These are phyloP conservation scores for Trichoderma koningii DNA, from an alignment of 2,329 filamentous ascomycete species.

Conservation along the genomic window DNA sequence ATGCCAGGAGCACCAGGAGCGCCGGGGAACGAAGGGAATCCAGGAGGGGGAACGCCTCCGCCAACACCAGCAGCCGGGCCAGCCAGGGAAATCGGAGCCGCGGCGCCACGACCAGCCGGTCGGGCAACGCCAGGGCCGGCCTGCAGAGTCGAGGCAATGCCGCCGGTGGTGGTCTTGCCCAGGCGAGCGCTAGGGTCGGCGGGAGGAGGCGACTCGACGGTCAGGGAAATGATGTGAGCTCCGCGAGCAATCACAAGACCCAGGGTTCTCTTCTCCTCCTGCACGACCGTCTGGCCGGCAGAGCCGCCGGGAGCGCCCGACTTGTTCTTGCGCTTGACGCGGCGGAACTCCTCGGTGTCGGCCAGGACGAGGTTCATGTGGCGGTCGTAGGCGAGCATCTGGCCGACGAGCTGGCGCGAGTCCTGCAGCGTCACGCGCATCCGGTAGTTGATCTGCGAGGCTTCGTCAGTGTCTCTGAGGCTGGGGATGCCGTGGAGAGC, in stretches of 20 bases:
- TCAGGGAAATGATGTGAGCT: slow-evolving; percentile 90
- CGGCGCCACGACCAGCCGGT: slow-evolving; percentile 81
- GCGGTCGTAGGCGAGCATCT: slow-evolving; percentile 99
- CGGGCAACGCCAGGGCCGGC: slow-evolving; percentile 88
- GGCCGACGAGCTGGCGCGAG: slow-evolving; percentile 92
- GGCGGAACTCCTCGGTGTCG: slow-evolving; percentile 97
- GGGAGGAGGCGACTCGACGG: slow-evolving; percentile 92
- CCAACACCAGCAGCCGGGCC: slow-evolving; percentile 87
- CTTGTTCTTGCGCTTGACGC: slow-evolving; percentile 83
- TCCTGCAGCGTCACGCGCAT: slow-evolving; percentile 97
- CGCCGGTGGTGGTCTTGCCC: slow-evolving; percentile 72
- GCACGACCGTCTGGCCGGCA: slow-evolving; percentile 71
- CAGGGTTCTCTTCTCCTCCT: slow-evolving; percentile 96
- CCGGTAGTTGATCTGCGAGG: slow-evolving; percentile 89
- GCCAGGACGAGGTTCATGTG: slow-evolving; percentile 99
- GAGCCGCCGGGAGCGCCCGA: slow-evolving; percentile 62
- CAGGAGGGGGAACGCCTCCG: slow-evolving; percentile 65
- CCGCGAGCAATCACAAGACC: slow-evolving; percentile 93
- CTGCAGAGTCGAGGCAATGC: slow-evolving; percentile 68
- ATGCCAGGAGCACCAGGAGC: slow-evolving; percentile 55
- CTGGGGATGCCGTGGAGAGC: slow-evolving; percentile 35
- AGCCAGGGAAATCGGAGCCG: slow-evolving; percentile 72
- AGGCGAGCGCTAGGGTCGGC: slow-evolving; percentile 89
- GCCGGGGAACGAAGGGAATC: slow-evolving; percentile 57
- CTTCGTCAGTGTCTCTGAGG: slow-evolving; percentile 23